Evolutionary conservation across 192 early-diverging fungal genomes (phyloP).

Genomic region (Coemansia sp.): DNA sequence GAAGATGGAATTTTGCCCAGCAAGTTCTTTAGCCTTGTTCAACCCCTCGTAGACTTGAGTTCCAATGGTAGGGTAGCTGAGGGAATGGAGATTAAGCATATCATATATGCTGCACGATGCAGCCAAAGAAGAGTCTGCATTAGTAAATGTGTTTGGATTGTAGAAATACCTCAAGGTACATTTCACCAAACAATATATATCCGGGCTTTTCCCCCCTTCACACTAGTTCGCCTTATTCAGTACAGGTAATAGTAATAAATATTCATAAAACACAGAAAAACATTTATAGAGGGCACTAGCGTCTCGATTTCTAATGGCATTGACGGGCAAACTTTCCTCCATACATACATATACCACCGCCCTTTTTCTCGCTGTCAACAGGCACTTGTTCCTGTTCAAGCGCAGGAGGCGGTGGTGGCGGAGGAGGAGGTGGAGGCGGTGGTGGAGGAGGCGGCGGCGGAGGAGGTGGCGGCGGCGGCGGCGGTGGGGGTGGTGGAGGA

Average conservation of each 20-base stretch:
- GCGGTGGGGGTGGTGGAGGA: not conserved
- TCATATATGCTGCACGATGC: too few relatives aligned
- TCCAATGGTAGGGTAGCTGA: too few relatives aligned
- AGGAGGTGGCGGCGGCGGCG: not conserved
- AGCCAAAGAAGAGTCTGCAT: too few relatives aligned
- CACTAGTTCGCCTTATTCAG: too few relatives aligned
- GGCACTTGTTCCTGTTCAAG: not conserved
- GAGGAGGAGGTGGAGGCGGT: not conserved
- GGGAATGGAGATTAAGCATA: too few relatives aligned
- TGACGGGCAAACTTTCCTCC: not conserved
- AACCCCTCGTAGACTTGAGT: too few relatives aligned
- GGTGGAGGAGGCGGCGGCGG: not conserved
- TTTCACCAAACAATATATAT: too few relatives aligned
- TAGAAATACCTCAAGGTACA: too few relatives aligned
- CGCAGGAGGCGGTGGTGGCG: not conserved
- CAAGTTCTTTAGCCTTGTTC: too few relatives aligned
- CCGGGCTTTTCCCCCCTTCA: too few relatives aligned
- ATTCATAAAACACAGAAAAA: not conserved
- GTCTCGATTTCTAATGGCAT: not conserved
- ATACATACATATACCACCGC: not conserved
- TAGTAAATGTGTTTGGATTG: too few relatives aligned
- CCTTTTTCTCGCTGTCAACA: not conserved
- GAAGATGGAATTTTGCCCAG: too few relatives aligned
- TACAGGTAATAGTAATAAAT: not conserved
- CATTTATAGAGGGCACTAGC: not conserved